These are phyloP conservation scores for Aspergillus bridgeri DNA, from an alignment of 495 filamentous ascomycete species.

Conservation along the genomic window DNA sequence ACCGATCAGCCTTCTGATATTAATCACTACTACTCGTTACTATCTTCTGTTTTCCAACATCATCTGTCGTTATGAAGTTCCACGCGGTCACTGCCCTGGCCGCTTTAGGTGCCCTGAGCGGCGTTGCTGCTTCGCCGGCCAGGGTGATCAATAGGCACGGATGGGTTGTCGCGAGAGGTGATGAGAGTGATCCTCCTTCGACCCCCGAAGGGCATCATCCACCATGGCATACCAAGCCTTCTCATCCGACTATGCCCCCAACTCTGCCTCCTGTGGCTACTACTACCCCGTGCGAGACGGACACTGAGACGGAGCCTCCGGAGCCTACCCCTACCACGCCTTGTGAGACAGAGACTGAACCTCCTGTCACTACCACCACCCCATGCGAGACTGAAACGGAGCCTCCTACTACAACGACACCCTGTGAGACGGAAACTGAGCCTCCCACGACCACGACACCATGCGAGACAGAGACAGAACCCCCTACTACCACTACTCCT, in stretches of 20 bases:
- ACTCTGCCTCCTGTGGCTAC: background rate
- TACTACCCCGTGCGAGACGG: background rate
- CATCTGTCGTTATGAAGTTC: background rate
- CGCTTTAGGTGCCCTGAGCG: background rate
- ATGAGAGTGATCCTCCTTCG: background rate
- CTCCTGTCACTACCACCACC: background rate
- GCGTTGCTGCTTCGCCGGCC: background rate
- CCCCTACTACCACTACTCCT: background rate
- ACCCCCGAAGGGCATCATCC: background rate
- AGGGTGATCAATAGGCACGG: background rate
- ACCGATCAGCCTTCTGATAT: background rate
- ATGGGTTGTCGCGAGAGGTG: background rate
- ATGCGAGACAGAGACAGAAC: background rate
- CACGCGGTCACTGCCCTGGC: background rate
- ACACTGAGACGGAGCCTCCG: background rate
- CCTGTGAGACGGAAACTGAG: background rate
- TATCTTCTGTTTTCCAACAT: background rate
- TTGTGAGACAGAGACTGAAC: background rate
- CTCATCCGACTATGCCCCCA: background rate
- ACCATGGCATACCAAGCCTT: background rate
- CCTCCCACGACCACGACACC: background rate
- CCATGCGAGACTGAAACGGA: background rate
- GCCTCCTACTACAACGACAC: too few species aligned
- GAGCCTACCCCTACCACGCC: background rate
- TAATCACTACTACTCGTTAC: background rate